Percentiles rank a stretch among this genome's conserved stretches.
Evolutionary conservation across 495 filamentous ascomycete species (phyloP).

Genomic region (Penicillium chermesinum): DNA sequence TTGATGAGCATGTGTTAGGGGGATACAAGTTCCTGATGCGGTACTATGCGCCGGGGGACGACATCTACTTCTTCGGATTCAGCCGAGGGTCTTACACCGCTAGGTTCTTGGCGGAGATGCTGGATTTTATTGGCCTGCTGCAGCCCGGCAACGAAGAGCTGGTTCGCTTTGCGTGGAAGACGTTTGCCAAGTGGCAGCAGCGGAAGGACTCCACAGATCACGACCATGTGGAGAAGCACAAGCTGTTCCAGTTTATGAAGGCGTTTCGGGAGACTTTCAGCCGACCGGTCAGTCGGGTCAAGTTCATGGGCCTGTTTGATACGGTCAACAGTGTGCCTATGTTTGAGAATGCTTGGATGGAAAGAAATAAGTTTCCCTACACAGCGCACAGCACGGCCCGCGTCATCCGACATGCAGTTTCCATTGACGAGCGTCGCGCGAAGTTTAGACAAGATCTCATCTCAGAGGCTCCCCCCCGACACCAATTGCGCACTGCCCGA

Average conservation of each 20-base stretch:
- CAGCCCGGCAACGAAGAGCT: constrained; percentile 80
- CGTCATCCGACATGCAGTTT: constrained; percentile 63
- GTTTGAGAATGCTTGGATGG: constrained; percentile 81
- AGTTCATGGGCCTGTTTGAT: constrained; percentile 41
- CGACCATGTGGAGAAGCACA: constrained; percentile 52
- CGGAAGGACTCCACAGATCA: constrained; percentile 50
- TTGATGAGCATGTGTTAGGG: constrained; percentile 74
- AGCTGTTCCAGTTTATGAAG: constrained; percentile 70
- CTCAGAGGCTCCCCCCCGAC: constrained; percentile 39
- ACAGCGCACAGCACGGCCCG: constrained; percentile 70
- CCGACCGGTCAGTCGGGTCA: constrained; percentile 63
- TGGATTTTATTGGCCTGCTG: constrained; percentile 72
- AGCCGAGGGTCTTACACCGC: constrained; percentile 78
- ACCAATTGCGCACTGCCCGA: not conserved
- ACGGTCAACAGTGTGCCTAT: constrained; percentile 71
- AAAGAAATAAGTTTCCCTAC: constrained; percentile 74
- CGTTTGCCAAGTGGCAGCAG: constrained; percentile 76
- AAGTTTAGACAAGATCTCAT: constrained; percentile 65
- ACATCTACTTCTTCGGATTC: constrained; percentile 79
- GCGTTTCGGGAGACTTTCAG: constrained; percentile 82
- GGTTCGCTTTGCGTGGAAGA: constrained; percentile 81
- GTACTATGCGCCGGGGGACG: constrained; percentile 70
- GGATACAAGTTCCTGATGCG: constrained; percentile 85
- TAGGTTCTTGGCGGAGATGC: constrained; percentile 78
- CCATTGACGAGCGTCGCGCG: constrained; percentile 71